Conservation (phyloP, 2,329 filamentous ascomycete genomes). For the Daldinia sp. region DNA sequence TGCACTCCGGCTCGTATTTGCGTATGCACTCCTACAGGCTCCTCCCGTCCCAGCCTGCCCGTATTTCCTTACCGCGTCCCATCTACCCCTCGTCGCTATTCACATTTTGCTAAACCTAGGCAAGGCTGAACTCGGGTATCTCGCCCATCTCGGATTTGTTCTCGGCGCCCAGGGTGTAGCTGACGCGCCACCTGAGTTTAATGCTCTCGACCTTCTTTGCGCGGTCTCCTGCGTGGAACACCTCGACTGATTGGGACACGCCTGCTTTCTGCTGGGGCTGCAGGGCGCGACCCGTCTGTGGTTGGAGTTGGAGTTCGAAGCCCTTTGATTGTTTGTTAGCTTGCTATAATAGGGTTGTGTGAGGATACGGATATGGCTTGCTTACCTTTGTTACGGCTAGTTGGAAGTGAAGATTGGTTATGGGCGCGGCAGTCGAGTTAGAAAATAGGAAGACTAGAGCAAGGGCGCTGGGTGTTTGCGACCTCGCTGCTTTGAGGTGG, state of each 20-base stretch:
- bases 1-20: neutral
- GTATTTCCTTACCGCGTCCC: too few species aligned
- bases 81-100: neutral
- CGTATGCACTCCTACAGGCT: neutral
- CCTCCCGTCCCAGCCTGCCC: neutral
- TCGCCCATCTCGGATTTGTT: constrained; percentile 83
- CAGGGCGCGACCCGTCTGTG: constrained; percentile 82
- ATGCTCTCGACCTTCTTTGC: constrained; percentile 76
- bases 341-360: neutral
- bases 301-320: constrained; percentile 81
- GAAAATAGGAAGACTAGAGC: constrained; percentile 82
- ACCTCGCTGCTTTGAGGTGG: constrained; percentile 73
- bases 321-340: constrained; percentile 61
- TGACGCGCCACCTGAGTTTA: constrained; percentile 88
- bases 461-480: constrained; percentile 65
- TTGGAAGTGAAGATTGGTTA: constrained; percentile 87
- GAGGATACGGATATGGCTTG: neutral
- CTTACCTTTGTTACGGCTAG: constrained; percentile 90
- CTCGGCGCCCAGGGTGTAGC: constrained; percentile 75
- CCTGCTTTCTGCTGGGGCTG: constrained; percentile 76
- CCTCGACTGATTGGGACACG: constrained; percentile 80
- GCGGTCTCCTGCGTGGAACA: constrained; percentile 76
- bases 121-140: constrained; percentile 79
- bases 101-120: constrained; percentile 52
- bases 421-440: constrained; percentile 75